Percentiles rank a stretch among this genome's conserved stretches.
These are phyloP conservation scores for Russula griseocarnosa DNA, from an alignment of 768 basidiomycete genomes.

Conservation along the genomic window DNA sequence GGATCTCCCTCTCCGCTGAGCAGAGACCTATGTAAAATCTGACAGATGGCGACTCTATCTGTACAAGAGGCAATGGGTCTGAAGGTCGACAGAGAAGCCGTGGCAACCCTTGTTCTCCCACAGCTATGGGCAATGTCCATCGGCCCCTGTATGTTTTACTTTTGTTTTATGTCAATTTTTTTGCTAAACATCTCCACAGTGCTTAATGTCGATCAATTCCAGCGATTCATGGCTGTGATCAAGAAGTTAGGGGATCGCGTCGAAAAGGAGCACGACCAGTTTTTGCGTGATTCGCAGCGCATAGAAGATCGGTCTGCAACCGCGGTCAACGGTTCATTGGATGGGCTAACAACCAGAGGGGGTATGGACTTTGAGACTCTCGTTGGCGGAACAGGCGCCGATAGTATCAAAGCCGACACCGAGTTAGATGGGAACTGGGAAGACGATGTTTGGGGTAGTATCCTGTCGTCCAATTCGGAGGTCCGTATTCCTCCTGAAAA, in stretches of 20 bases:
- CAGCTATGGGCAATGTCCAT: slow-evolving; percentile 93
- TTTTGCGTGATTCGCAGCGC: slow-evolving; percentile 87
- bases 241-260: slow-evolving; percentile 78
- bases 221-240: slow-evolving; percentile 86
- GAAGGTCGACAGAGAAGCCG: slow-evolving; percentile 88
- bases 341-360: slow-evolving; percentile 38
- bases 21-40: slow-evolving; percentile 1
- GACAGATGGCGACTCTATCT: slow-evolving; percentile 76
- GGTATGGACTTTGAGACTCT: slow-evolving; percentile 83
- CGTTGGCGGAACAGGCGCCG: slow-evolving; percentile 55
- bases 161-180: slow-evolving; percentile 13
- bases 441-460: slow-evolving; percentile 82
- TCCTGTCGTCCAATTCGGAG: slow-evolving; percentile 48
- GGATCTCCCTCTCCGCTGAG: background rate
- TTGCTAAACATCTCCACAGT: slow-evolving; percentile 42
- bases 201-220: slow-evolving; percentile 81
- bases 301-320: slow-evolving; percentile 72
- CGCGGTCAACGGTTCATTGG: slow-evolving; percentile 37
- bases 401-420: slow-evolving; percentile 47
- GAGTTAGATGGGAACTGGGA: slow-evolving; percentile 56
- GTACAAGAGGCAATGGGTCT: slow-evolving; percentile 97
- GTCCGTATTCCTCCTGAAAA: slow-evolving; percentile 26
- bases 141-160: slow-evolving; percentile 59
- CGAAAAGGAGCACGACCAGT: slow-evolving; percentile 88
- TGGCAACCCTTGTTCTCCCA: slow-evolving; percentile 56